These are phyloP conservation scores for Erysimum cheiranthoides DNA, from an alignment of 345 rosid species.

Conservation along the genomic window DNA sequence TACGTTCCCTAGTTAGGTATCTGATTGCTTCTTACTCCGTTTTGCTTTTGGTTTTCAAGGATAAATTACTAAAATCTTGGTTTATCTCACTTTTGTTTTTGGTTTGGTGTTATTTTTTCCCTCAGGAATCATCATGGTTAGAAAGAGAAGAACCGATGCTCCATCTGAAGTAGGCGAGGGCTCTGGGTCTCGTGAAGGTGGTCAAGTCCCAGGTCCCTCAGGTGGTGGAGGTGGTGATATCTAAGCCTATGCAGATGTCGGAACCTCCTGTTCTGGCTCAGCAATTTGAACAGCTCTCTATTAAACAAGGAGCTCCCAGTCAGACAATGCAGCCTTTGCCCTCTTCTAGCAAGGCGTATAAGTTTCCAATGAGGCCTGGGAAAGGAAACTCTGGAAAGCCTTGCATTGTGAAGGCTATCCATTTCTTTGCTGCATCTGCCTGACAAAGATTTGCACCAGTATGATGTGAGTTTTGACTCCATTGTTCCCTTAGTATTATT, in stretches of 20 bases:
- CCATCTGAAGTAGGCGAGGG: too few species aligned
- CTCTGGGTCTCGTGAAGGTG: constrained; percentile 53
- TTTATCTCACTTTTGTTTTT: background rate
- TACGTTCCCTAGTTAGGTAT: too few species aligned
- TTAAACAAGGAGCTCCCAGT: constrained; percentile 59
- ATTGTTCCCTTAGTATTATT: background rate
- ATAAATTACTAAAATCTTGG: background rate
- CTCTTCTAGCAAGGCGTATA: constrained; percentile 71
- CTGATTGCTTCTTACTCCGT: too few species aligned
- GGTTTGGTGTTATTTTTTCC: background rate
- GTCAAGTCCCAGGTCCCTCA: constrained; percentile 35
- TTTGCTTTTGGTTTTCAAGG: background rate
- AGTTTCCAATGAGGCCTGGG: too few species aligned
- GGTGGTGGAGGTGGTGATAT: constrained; percentile 59
- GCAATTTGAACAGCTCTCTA: constrained; percentile 57
- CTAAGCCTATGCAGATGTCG: constrained; percentile 55
- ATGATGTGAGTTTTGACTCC: constrained; percentile 63
- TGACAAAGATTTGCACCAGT: constrained; percentile 30
- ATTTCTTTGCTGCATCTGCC: too few species aligned
- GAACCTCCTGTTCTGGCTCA: constrained; percentile 50
- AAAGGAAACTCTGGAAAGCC: too few species aligned
- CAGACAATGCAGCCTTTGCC: constrained; percentile 52
- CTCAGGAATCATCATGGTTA: constrained; percentile 34
- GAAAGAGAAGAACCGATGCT: too few species aligned
- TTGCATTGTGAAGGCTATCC: too few species aligned